Evolutionary conservation across 139 green algal genomes (phyloP).

Genomic region (Medakamo hakoo): DNA sequence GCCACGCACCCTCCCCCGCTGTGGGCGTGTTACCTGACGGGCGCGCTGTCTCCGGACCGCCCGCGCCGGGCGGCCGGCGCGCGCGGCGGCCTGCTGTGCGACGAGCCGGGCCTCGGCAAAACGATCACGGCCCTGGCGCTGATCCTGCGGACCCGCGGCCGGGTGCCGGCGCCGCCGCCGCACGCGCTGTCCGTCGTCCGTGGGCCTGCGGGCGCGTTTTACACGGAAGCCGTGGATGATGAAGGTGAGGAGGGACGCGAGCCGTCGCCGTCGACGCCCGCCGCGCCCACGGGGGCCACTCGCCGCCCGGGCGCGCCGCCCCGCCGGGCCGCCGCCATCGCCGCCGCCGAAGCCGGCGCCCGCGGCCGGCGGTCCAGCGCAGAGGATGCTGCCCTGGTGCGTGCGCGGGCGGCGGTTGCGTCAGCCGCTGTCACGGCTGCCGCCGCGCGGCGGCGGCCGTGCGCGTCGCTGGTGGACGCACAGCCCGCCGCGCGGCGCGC

Average conservation of each 20-base stretch:
- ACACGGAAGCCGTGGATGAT: too few species aligned
- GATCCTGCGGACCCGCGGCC: constrained; percentile 49
- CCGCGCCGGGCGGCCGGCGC: constrained; percentile 24
- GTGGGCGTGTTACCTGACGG: constrained; percentile 20
- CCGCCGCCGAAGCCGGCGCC: not conserved
- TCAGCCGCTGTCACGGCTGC: not conserved
- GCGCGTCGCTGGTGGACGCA: too few species aligned
- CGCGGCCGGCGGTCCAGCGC: not conserved
- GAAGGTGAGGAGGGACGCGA: too few species aligned
- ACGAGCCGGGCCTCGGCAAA: constrained; percentile 88
- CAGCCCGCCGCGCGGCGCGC: too few species aligned
- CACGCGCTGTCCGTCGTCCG: too few species aligned
- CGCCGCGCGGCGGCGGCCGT: not conserved
- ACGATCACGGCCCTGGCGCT: constrained; percentile 67
- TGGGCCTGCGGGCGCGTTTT: too few species aligned
- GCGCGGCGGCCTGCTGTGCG: constrained; percentile 71
- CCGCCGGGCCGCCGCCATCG: not conserved
- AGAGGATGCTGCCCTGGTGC: not conserved
- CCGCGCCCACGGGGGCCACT: too few species aligned
- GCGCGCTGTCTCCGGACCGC: constrained; percentile 14
- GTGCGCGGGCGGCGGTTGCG: not conserved
- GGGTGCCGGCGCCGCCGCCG: constrained; percentile 14
- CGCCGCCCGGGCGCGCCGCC: too few species aligned
- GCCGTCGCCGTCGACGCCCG: too few species aligned
- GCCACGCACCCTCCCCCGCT: constrained; percentile 11